Percentiles rank a stretch among this genome's conserved stretches.
phyloP scores from a whole-genome alignment of 768 basidiomycete species.

The Leccinum boreale region DNA sequence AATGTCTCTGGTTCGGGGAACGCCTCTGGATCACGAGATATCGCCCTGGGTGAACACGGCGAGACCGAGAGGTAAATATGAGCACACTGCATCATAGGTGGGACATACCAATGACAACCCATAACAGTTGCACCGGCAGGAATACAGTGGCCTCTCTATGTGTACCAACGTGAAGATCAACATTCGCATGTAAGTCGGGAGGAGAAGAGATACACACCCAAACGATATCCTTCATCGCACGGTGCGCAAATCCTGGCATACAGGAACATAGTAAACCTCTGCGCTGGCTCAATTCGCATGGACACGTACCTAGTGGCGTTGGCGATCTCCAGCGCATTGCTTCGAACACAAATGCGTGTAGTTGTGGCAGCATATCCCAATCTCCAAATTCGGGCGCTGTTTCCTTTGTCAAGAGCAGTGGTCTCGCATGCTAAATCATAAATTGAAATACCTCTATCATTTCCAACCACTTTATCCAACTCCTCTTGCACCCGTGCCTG shows the following conservation, averaged over 20 bases:
- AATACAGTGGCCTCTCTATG: not conserved
- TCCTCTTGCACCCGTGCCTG: conserved; percentile 49
- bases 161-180: not conserved
- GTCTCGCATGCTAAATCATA: not conserved
- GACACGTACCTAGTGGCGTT: conserved; percentile 25
- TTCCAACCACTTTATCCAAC: conserved; percentile 47
- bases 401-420: not conserved
- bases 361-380: conserved; percentile 28
- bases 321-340: conserved; percentile 35
- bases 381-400: conserved; percentile 37
- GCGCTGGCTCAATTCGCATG: not conserved
- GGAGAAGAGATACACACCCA: conserved; percentile 39
- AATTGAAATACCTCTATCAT: conserved; percentile 19
- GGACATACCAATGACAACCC: not conserved
- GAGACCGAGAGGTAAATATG: not conserved
- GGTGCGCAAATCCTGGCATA: conserved; percentile 50
- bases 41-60: not conserved
- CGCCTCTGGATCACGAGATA: not conserved
- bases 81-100: not conserved
- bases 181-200: not conserved
- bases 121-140: not conserved
- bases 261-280: not conserved
- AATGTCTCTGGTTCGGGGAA: not conserved
- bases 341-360: conserved; percentile 35
- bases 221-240: conserved; percentile 57